Evolutionary conservation across 352 stramenopile species (phyloP).

Genomic region (Elongisporangium prolatum): DNA sequence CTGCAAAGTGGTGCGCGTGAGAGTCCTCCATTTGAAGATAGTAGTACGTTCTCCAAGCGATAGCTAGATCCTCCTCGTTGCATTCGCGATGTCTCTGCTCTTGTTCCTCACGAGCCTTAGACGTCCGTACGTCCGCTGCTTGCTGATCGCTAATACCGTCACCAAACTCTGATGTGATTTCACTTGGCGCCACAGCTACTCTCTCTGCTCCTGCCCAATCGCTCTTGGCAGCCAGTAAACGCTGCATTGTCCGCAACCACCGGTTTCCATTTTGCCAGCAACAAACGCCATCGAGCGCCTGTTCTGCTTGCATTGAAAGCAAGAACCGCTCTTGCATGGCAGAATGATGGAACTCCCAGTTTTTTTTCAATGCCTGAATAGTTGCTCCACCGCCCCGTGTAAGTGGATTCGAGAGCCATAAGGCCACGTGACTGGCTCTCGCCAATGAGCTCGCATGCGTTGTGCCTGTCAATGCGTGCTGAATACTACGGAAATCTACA

Average conservation of each 20-base stretch:
- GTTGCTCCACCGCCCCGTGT: slow-evolving; percentile 9
- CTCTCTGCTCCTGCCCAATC: background rate
- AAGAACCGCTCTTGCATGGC: slow-evolving; percentile 26
- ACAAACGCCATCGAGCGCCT: slow-evolving; percentile 17
- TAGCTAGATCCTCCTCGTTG: slow-evolving; percentile 15
- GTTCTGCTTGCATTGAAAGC: slow-evolving; percentile 26
- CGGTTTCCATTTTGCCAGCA: slow-evolving; percentile 14
- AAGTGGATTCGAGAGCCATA: slow-evolving; percentile 10
- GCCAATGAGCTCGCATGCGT: background rate
- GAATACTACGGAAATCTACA: slow-evolving; percentile 34
- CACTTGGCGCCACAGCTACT: background rate
- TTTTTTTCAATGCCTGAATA: slow-evolving; percentile 12
- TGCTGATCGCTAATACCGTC: background rate
- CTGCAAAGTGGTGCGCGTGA: slow-evolving; percentile 25
- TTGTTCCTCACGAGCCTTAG: background rate
- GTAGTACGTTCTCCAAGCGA: slow-evolving; percentile 32
- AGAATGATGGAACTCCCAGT: slow-evolving; percentile 16
- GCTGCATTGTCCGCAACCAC: slow-evolving; percentile 6
- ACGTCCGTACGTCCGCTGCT: background rate
- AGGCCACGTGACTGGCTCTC: slow-evolving; percentile 1
- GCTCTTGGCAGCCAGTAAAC: slow-evolving; percentile 4
- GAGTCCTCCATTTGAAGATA: slow-evolving; percentile 31
- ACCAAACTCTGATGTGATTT: background rate
- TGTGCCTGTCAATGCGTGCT: slow-evolving; percentile 12
- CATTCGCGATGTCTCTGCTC: slow-evolving; percentile 6